These are phyloP conservation scores for Myriangium duriaei DNA, from an alignment of 2,329 filamentous ascomycete genomes.

Conservation along the genomic window DNA sequence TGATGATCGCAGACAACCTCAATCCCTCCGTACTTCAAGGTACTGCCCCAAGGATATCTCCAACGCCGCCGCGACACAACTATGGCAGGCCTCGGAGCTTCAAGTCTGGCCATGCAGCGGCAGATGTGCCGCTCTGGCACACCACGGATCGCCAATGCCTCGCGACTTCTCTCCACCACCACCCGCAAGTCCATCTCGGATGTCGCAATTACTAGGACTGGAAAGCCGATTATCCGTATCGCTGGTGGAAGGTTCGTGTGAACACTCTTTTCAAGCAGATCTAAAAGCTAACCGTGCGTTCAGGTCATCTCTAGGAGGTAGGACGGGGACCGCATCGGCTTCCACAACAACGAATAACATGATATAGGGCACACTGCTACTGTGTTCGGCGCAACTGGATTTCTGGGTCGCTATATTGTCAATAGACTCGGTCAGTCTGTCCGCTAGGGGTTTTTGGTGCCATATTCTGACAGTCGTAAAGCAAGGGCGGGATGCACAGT, in stretches of 20 bases:
- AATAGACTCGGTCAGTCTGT: slow-evolving; percentile 63
- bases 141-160: slow-evolving; percentile 15
- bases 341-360: slow-evolving; percentile 26
- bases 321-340: too few relatives aligned
- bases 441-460: neutral
- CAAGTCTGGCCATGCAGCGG: slow-evolving; percentile 22
- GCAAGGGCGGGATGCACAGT: slow-evolving; percentile 91
- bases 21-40: too few relatives aligned
- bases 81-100: slow-evolving; percentile 21
- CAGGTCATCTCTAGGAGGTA: slow-evolving; percentile 81
- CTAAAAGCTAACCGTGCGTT: slow-evolving; percentile 11
- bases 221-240: slow-evolving; percentile 82
- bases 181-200: slow-evolving; percentile 52
- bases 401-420: slow-evolving; percentile 93
- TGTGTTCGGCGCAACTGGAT: slow-evolving; percentile 94
- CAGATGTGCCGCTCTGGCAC: slow-evolving; percentile 21
- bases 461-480: slow-evolving; percentile 27
- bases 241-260: slow-evolving; percentile 67
- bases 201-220: slow-evolving; percentile 85
- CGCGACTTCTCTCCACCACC: slow-evolving; percentile 20
- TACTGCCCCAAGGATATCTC: too few relatives aligned
- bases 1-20: neutral
- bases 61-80: neutral
- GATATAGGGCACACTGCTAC: slow-evolving; percentile 78
- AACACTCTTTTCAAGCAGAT: neutral